A percentile compares a stretch with the other conserved stretches of the same genome.
phyloP scores from a whole-genome alignment of 2,329 filamentous ascomycete species.

The Sporothrix globosa region DNA sequence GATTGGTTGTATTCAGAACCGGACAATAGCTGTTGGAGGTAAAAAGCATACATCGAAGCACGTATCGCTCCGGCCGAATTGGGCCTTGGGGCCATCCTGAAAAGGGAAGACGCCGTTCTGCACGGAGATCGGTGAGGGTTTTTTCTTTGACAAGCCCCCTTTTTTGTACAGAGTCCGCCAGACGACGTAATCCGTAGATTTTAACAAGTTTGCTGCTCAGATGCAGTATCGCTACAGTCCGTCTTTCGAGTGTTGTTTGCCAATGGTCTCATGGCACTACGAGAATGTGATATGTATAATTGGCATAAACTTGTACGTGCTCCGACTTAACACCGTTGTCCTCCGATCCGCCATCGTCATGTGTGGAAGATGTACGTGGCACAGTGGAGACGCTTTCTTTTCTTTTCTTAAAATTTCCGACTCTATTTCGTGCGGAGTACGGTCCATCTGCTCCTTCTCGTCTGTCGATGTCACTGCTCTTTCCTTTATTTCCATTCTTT shows the following conservation, averaged over 20 bases:
- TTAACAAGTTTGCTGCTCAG: neutral
- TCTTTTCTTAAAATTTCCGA: too few species aligned
- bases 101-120: constrained; percentile 13
- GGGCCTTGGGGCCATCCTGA: neutral
- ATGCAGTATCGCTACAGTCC: constrained; percentile 2
- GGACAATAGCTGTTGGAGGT: too few species aligned
- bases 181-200: too few species aligned
- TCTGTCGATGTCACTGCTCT: neutral
- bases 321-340: neutral
- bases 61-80: neutral
- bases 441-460: constrained; percentile 4
- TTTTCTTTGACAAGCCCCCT: neutral
- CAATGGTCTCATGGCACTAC: neutral
- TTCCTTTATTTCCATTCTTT: neutral
- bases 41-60: neutral
- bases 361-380: too few species aligned
- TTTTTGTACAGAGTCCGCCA: neutral
- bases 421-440: neutral
- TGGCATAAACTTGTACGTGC: neutral
- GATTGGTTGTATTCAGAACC: too few species aligned
- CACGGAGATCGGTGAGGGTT: constrained; percentile 6
- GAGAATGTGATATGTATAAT: too few species aligned
- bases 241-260: neutral
- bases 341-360: too few species aligned
- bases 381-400: too few species aligned